Evolutionary conservation across 1,284 basidiomycete genomes (phyloP), one percentile per base, ranked within the genome.

Genomic region (Athelia sp.): DNA sequence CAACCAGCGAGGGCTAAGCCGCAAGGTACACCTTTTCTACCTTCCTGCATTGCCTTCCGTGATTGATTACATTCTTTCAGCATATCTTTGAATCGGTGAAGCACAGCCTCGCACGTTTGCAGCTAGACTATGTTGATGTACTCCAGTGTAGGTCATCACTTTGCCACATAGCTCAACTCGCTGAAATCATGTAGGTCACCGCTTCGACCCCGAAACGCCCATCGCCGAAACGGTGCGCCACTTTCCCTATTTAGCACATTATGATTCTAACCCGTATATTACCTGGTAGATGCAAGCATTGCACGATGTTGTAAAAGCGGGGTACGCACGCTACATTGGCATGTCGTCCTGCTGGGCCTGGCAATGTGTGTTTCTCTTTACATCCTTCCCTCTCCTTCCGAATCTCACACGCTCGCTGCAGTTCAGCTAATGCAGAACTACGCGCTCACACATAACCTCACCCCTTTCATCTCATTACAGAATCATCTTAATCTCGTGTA

Each of bases 1-100:
- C 23, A 79, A 82, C 46, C 81, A 80, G 52, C 65, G 74, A 49
- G 79, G 78, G 2, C 57, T 79, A 36, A 79, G 73, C 58, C 68
- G 78, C 47, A 81, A 80, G n/a, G n/a, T n/a, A n/a, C n/a, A n/a
- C n/a, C n/a, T n/a, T n/a, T 15, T 31, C 11, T 24, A 15, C 24
- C 15, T 2, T n/a, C 22, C 31, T 11, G 15, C 44, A 31, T 13
- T 15, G 40, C 11, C 14, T 11, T 43, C 13, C 19, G 40, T 11
- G 10, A 11, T 11, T 43, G 14, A 43, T n/a, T n/a, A n/a, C n/a
- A 45, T 45, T n/a, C 44, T 31, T 45, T 19, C 34, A 66, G 63
- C 64, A 64, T 49, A 74, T 77, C 58, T 76, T 76, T 53, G 72
- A 74, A 13, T 63, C 69, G 0, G 70, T 78, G 48, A 66, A 76